Evolutionary conservation across 1,139 yeast species (phyloP).

Genomic region (Debaryomyces coudertii): DNA sequence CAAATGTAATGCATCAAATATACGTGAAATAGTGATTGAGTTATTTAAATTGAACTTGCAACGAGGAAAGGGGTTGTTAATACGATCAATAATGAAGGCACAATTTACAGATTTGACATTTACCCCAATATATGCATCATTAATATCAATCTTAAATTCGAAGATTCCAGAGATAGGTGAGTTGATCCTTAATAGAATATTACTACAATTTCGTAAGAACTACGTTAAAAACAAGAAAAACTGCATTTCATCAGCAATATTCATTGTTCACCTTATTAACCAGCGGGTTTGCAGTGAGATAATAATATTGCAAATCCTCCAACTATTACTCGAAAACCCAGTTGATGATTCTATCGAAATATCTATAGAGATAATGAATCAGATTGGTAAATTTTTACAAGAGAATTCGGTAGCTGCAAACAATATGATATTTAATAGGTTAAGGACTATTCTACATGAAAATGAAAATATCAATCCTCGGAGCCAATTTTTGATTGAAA

Average conservation of each 20-base stretch:
- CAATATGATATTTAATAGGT: slow-evolving; percentile 60
- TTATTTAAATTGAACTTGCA: slow-evolving; percentile 57
- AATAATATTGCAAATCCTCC: slow-evolving; percentile 63
- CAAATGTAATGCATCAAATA: slow-evolving; percentile 47
- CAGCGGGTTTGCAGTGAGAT: slow-evolving; percentile 69
- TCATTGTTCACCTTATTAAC: slow-evolving; percentile 67
- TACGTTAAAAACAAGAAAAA: slow-evolving; percentile 48
- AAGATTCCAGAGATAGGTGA: slow-evolving; percentile 74
- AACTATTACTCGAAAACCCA: slow-evolving; percentile 56
- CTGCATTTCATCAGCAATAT: slow-evolving; percentile 47
- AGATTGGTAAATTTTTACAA: slow-evolving; percentile 28
- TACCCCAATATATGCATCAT: slow-evolving; percentile 58
- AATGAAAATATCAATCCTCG: slow-evolving; percentile 43
- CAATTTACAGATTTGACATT: slow-evolving; percentile 45
- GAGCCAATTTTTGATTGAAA: slow-evolving; percentile 54
- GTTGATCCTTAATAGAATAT: slow-evolving; percentile 54
- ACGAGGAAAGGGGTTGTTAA: slow-evolving; percentile 64
- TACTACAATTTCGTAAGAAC: slow-evolving; percentile 61
- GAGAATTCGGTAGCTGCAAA: slow-evolving; percentile 28
- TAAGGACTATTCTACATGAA: slow-evolving; percentile 64
- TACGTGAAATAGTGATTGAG: slow-evolving; percentile 50
- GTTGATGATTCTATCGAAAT: slow-evolving; percentile 46
- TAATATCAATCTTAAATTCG: slow-evolving; percentile 64
- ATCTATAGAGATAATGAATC: slow-evolving; percentile 27
- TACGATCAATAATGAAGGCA: slow-evolving; percentile 58